Conservation (phyloP, 2,329 filamentous ascomycete genomes). For the Monilinia aucupariae region DNA sequence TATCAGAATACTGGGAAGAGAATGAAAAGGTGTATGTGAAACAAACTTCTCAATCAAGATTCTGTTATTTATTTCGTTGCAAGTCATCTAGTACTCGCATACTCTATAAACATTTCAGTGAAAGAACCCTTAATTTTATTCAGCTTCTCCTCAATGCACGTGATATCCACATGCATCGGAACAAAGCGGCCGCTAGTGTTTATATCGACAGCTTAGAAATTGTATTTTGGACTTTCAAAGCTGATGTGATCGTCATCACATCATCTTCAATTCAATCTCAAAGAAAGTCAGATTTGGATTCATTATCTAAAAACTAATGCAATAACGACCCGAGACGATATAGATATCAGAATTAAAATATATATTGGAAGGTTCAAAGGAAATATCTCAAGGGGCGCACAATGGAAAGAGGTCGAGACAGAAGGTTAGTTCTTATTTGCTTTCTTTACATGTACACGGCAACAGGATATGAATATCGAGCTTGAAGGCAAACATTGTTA, state of each 20-base stretch:
- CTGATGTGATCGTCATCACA: constrained; percentile 9
- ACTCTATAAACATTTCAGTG: neutral
- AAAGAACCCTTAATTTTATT: neutral
- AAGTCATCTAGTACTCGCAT: neutral
- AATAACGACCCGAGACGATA: constrained; percentile 4
- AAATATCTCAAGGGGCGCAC: neutral
- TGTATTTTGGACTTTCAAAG: constrained; percentile 5
- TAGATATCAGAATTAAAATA: neutral
- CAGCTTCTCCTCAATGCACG: neutral
- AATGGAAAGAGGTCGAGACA: constrained; percentile 32
- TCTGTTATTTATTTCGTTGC: neutral
- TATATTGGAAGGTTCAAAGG: neutral
- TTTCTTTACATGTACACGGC: constrained; percentile 14
- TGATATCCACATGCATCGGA: neutral
- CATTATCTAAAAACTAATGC: too few species aligned
- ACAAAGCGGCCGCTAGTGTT: constrained; percentile 9
- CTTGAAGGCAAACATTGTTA: neutral
- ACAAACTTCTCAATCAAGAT: neutral
- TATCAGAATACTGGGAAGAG: constrained; percentile 6
- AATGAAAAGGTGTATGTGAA: neutral
- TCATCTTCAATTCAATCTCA: constrained; percentile 5
- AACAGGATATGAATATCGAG: neutral
- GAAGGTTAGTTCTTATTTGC: constrained; percentile 37
- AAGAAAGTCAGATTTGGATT: neutral
- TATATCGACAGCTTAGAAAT: neutral